These are phyloP conservation scores for Tolypocladium nubicola DNA, from an alignment of 2,329 filamentous ascomycete genomes.

Conservation along the genomic window DNA sequence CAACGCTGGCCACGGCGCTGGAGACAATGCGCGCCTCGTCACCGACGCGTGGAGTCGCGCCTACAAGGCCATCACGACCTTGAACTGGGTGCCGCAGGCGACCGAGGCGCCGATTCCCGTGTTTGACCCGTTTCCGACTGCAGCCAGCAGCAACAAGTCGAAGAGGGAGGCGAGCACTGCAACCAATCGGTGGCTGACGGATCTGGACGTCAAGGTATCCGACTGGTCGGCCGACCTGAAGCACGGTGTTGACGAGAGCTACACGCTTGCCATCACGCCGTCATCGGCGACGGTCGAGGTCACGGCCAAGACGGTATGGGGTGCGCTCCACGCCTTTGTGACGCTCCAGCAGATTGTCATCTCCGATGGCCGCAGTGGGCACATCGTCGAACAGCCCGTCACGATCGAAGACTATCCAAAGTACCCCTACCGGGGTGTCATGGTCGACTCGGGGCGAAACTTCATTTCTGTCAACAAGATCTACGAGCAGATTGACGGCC, in stretches of 20 bases:
- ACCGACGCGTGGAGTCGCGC: slow-evolving; percentile 38
- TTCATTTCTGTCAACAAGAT: slow-evolving; percentile 41
- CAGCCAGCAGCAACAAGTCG: slow-evolving; percentile 12
- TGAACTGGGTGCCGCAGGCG: slow-evolving; percentile 44
- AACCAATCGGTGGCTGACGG: slow-evolving; percentile 19
- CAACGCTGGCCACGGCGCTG: slow-evolving; percentile 6
- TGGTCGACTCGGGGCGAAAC: slow-evolving; percentile 45
- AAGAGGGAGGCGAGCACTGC: slow-evolving; percentile 12
- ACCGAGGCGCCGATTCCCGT: slow-evolving; percentile 37
- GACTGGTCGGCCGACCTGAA: slow-evolving; percentile 36
- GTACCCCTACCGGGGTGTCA: slow-evolving; percentile 43
- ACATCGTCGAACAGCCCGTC: slow-evolving; percentile 43
- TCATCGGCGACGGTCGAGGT: slow-evolving; percentile 31
- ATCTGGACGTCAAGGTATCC: slow-evolving; percentile 33
- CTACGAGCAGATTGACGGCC: slow-evolving; percentile 41
- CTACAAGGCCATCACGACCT: slow-evolving; percentile 31
- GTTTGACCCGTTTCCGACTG: slow-evolving; percentile 40
- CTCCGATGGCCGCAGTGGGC: slow-evolving; percentile 27
- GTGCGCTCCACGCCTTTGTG: slow-evolving; percentile 43
- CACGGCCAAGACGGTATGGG: slow-evolving; percentile 39
- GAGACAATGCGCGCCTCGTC: slow-evolving; percentile 19
- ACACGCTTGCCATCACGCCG: slow-evolving; percentile 32
- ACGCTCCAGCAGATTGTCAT: slow-evolving; percentile 47
- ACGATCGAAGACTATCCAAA: slow-evolving; percentile 37
- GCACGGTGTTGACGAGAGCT: slow-evolving; percentile 47